Evolutionary conservation across 2,329 filamentous ascomycete species (phyloP), one percentile per base, ranked within the genome.

Genomic region (Claviceps humidiphila): DNA sequence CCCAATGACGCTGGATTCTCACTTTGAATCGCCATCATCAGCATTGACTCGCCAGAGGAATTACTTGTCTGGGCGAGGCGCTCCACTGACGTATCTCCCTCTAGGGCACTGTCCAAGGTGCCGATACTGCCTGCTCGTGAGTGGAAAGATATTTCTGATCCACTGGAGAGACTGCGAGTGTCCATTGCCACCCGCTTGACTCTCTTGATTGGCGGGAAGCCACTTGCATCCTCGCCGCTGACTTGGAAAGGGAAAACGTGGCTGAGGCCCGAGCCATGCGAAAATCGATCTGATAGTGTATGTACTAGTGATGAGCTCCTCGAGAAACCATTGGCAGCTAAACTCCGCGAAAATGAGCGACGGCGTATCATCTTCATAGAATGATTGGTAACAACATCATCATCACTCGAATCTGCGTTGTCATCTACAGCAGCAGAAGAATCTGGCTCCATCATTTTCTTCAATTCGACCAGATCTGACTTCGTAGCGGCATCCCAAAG

Each of bases 181-280:
- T 95, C 89, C 86, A 96, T 86, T 0, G 89, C 87, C 0, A 97
- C 91, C 58, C 78, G 88, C 66, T 93, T 94, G 39, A 78, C 70
- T 58, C 77, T 79, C 53, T 80, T 80, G 2, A 63, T 51, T 3
- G 67, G 61, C 8, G 60, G 55, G 2, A 64, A 59, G 51, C 71
- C 66, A 2, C 65, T 63, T 37, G 62, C 74, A 44, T 70, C 66
- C 54, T 80, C 78, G 52, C 76, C 62, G 22, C 64, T 64, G 9
- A 59, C 57, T 64, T 95, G 87, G 56, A 95, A 97, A 0, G 90
- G 91, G 59, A 96, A 96, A 1, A 97, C 89, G 63, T 97, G 91
- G 50, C 84, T 78, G 4, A 97, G 71, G 3, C 75, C 77, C 1
- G 76, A 75, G 1, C 78, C 78, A 51, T 70, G 67, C 2, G 77